phyloP scores from a whole-genome alignment of 2,329 filamentous ascomycete genomes.

The Lithohypha guttulata region DNA sequence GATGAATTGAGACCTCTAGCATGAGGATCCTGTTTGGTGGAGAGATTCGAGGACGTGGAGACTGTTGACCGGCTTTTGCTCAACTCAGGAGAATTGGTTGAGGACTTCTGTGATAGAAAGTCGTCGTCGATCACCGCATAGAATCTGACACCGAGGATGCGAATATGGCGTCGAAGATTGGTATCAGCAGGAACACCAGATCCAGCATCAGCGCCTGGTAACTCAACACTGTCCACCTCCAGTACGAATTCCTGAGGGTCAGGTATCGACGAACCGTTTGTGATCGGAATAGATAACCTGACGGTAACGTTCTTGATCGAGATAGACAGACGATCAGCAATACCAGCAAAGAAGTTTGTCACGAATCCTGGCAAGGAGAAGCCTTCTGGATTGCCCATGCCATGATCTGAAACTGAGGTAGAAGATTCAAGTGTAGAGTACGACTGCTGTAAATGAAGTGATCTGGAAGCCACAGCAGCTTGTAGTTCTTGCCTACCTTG shows the following conservation, averaged over 20 bases:
- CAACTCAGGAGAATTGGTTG: slow-evolving; percentile 16
- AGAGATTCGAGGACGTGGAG: neutral
- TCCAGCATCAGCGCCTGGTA: slow-evolving; percentile 11
- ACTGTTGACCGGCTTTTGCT: slow-evolving; percentile 10
- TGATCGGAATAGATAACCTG: slow-evolving; percentile 38
- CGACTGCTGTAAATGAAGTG: slow-evolving; percentile 41
- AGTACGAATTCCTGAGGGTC: slow-evolving; percentile 18
- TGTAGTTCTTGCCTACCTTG: slow-evolving; percentile 49
- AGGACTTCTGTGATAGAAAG: slow-evolving; percentile 14
- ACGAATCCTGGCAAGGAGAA: slow-evolving; percentile 49
- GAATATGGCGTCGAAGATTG: slow-evolving; percentile 13
- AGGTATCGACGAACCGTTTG: slow-evolving; percentile 3
- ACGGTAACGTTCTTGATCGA: slow-evolving; percentile 42
- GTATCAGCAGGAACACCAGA: neutral
- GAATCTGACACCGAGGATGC: slow-evolving; percentile 15
- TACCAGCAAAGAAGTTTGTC: slow-evolving; percentile 47
- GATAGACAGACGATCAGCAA: slow-evolving; percentile 47
- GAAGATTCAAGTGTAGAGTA: slow-evolving; percentile 36
- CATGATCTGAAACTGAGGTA: slow-evolving; percentile 39
- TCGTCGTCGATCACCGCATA: slow-evolving; percentile 18
- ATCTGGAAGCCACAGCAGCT: slow-evolving; percentile 43
- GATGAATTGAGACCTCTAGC: neutral
- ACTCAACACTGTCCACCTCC: slow-evolving; percentile 11
- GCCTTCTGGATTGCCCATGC: slow-evolving; percentile 43
- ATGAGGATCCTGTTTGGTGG: neutral